A percentile compares a stretch with the other conserved stretches of the same genome.
phyloP scores from a whole-genome alignment of 805 yeast species.

The Cyberlindnera mississippiensis region DNA sequence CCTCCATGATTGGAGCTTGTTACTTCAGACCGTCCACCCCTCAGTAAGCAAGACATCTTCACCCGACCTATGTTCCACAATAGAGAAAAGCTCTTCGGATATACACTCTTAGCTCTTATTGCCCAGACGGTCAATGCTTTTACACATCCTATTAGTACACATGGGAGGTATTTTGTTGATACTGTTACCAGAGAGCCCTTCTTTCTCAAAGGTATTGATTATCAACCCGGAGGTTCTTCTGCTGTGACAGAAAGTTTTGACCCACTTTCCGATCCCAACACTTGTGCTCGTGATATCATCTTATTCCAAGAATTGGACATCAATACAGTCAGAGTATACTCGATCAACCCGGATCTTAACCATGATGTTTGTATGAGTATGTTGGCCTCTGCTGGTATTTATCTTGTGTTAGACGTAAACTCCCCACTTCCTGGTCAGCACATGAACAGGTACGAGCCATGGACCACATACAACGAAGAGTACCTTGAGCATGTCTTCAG shows the following conservation, averaged over 20 bases:
- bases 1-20: too few relatives aligned
- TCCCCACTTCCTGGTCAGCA: conserved; percentile 79
- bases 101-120: not conserved
- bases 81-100: not conserved
- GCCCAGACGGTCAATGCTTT: conserved; percentile 19
- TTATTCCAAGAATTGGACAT: conserved; percentile 82
- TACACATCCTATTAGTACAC: conserved; percentile 64
- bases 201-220: conserved; percentile 82
- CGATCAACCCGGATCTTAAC: conserved; percentile 74
- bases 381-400: conserved; percentile 90
- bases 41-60: not conserved
- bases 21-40: too few relatives aligned
- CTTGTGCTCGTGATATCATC: conserved; percentile 78
- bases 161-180: conserved; percentile 72
- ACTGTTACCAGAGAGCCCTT: conserved; percentile 74
- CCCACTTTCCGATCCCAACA: conserved; percentile 68
- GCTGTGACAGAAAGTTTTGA: conserved; percentile 56
- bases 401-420: conserved; percentile 84
- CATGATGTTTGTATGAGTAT: conserved; percentile 91
- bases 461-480: conserved; percentile 73
- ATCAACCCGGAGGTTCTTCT: conserved; percentile 94
- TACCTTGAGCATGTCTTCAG: conserved; percentile 75
- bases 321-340: conserved; percentile 84
- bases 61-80: conserved; percentile 1
- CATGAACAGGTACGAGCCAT: conserved; percentile 87